Evolutionary conservation across 306 rosid genomes (phyloP), one percentile per base, ranked within the genome.

Genomic region (Fragaria iinumae): DNA sequence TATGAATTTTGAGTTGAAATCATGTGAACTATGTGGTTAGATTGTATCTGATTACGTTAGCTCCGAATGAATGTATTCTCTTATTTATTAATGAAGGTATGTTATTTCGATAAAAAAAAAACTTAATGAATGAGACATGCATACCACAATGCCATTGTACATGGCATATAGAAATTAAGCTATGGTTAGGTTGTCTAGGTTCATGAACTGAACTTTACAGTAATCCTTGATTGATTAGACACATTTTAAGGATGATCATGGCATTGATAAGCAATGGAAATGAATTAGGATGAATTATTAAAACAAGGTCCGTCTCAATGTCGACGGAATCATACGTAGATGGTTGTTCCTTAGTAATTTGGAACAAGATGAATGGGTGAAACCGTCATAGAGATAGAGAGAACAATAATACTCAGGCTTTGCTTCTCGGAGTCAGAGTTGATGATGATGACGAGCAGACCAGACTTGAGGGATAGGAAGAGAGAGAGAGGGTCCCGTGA

Each of bases 291-390:
- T 55, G n/a, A n/a, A 55, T 20, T 23, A 59, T 17, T 0, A 14
- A 72, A 21, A 21, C 21, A 55, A 56, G 49, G 38, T 38, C 34
- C n/a, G 56, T 17, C 56, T 5, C 27, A 55, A 1, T 57, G 64
- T 52, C 23, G 57, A 43, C 12, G 21, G n/a, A 25, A 25, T 8
- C 11, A 13, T 32, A 12, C 16, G 20, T n/a, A 16, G 32, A 48
- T 32, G 48, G 63, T 63, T 47, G 62, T 68, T 1, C 7, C 17
- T 6, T 65, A 13, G 86, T 80, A 34, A 80, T 75, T 75, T n/a
- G 20, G 0, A 23, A 47, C 5, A 52, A 63, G 38, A 53, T 20
- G 13, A 4, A 75, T 53, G 91, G 89, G 75, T 63, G 36, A 38
- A 3, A 3, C 5, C 39, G 81, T 81, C 83, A 39, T 60, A 13